Base-by-base conservation (phyloP, 2,329 filamentous ascomycete genomes). In the Curvularia sp. region DNA sequence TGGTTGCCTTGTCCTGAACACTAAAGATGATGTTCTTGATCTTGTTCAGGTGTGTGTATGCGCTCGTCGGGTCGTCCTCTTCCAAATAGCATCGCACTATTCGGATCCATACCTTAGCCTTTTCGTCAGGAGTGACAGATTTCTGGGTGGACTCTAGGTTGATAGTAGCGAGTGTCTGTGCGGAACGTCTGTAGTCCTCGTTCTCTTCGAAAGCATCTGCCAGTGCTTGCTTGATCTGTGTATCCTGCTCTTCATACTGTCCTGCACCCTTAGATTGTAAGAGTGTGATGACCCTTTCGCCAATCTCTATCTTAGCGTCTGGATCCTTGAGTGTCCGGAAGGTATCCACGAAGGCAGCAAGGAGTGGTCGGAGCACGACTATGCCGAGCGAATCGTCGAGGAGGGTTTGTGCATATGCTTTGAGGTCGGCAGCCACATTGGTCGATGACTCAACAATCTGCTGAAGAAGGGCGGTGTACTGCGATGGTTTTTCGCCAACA, bases 21-120 rank as follows among this genome's bases (percentile, higher is more conserved):
- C 86, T 88, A 80, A 91, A 87, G 75, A 97, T 92, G 66, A 97
- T 84, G 73, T 95, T 94, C 80, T 97, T 98, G 77, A 96, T 90
- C 78, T 94, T 93, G 83, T 97, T 97, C 70, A 99, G 84, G 75
- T 93, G 96, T 39, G 85, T 86, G 75, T 96, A 92, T 41, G 95
- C 95, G 34, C 86, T 84, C 1, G 89, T 92, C 8, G 92, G 90
- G 79, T 98, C 93, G 75, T 97, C 94, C 47, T 93, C 92, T 80
- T 99, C 94, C 61, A 99, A 86, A 75, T 95, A 96, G 81, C 96
- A 90, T 61, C 95, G 87, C 74, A 96, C 93, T 73, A 99, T 97
- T 59, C 94, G 91, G 67, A 98, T 90, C 92, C 94, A 98, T 53
- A 95, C 86, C 53, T 84, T 83, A 8, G 92, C 92, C 78, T 93